Evolutionary conservation across 2,329 filamentous ascomycete species (phyloP), one percentile per base, ranked within the genome.

Genomic region (Verticillium alfalfae): DNA sequence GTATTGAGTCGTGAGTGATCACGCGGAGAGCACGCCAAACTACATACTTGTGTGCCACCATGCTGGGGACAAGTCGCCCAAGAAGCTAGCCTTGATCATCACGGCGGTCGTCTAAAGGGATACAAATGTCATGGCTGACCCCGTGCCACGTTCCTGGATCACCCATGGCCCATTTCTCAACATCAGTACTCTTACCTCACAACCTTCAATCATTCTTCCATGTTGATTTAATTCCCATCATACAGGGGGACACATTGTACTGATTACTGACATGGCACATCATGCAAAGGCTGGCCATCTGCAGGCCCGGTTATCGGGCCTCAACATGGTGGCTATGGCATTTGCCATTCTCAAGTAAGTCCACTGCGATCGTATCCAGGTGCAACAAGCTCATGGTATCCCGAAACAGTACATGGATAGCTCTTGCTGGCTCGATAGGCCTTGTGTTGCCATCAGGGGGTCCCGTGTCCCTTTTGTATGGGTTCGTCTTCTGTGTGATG

Each of bases 401-500:
- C 22, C 18, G 8, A 10, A 37, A 37, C 54, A 75, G 73, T 60
- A 76, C 74, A 18, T 76, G 73, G 73, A 75, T 75, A 58, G 75
- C 75, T 12, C 70, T 79, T 2, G 76, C 76, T 0, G 77, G 76
- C 2, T 77, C 76, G 3, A 69, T 80, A 0, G 76, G 76, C 3
- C 67, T 79, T 3, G 75, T 78, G 2, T 66, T 79, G 2, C 75
- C 76, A 0, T 79, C 76, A 0, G 78, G 78, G 3, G 74, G 78
- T 15, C 74, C 77, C 1, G 75, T 78, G 2, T 71, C 76, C 0
- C 75, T 79, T 52, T 58, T 80, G 0, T 81, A 80, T 63, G 78
- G 78, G 3, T 80, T 81, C 63, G 69, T 80, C 57, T 78, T 81
- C 66, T 79, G 76, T 62, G 76, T 79, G 9, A 37, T 79, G 5